phyloP scores from a whole-genome alignment of 768 basidiomycete species.

The Pisolithus microcarpus region DNA sequence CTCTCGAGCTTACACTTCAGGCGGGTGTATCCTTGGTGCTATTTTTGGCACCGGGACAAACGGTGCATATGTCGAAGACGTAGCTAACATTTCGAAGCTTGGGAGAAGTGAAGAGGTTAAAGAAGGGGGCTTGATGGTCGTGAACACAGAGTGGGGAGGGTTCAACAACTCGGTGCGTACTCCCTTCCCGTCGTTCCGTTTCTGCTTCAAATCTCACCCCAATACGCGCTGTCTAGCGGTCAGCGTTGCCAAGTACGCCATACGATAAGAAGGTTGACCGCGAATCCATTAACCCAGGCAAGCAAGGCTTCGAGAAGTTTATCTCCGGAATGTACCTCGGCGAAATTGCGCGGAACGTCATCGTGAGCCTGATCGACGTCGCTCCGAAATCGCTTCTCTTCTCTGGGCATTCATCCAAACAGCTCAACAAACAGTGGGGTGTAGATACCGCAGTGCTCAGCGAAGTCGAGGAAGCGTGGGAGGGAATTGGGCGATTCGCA shows the following conservation, averaged over 20 bases:
- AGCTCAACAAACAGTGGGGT: constrained; percentile 87
- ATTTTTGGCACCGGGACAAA: constrained; percentile 99
- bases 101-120: constrained; percentile 52
- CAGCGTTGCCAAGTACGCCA: constrained; percentile 77
- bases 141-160: constrained; percentile 98
- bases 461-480: constrained; percentile 72
- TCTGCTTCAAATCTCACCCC: background rate
- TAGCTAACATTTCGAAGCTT: constrained; percentile 80
- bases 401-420: constrained; percentile 61
- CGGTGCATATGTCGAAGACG: constrained; percentile 90
- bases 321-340: constrained; percentile 99
- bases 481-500: constrained; percentile 31
- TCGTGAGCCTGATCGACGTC: constrained; percentile 76
- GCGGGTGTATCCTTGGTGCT: constrained; percentile 80
- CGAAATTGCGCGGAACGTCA: constrained; percentile 81
- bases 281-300: constrained; percentile 86
- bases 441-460: constrained; percentile 93
- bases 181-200: background rate
- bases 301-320: constrained; percentile 96
- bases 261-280: constrained; percentile 92
- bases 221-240: constrained; percentile 43
- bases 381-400: constrained; percentile 70
- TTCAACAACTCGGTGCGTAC: constrained; percentile 86
- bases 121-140: constrained; percentile 76
- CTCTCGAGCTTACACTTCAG: constrained; percentile 88